Evolutionary conservation across 2,329 filamentous ascomycete species (phyloP).

Genomic region (Microdochium bolleyi): DNA sequence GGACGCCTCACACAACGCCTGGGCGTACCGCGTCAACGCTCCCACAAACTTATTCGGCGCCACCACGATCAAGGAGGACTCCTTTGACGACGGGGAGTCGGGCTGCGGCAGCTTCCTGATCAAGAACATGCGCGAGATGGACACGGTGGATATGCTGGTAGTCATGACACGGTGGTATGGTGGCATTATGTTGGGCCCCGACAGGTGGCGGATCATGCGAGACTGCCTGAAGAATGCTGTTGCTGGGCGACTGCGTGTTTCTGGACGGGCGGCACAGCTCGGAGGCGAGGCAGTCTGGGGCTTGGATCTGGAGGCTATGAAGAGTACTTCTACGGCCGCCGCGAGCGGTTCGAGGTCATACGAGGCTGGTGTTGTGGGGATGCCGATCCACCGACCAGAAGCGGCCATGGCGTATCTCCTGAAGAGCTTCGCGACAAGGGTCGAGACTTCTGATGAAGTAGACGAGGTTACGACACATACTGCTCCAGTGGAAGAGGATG

Average conservation of each 20-base stretch:
- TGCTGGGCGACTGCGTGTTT: slow-evolving; percentile 37
- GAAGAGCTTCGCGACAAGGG: slow-evolving; percentile 47
- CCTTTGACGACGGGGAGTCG: slow-evolving; percentile 54
- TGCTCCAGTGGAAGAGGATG: neutral
- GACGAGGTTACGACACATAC: slow-evolving; percentile 4
- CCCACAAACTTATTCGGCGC: slow-evolving; percentile 21
- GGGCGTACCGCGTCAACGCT: slow-evolving; percentile 37
- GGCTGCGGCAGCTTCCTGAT: slow-evolving; percentile 51
- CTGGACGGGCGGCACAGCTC: slow-evolving; percentile 26
- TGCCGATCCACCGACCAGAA: slow-evolving; percentile 70
- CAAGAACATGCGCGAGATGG: slow-evolving; percentile 41
- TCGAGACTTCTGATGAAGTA: slow-evolving; percentile 7
- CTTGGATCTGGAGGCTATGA: slow-evolving; percentile 45
- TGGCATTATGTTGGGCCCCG: slow-evolving; percentile 51
- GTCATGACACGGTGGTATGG: slow-evolving; percentile 57
- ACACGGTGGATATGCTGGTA: slow-evolving; percentile 43
- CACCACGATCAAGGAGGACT: slow-evolving; percentile 36
- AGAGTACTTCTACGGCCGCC: slow-evolving; percentile 23
- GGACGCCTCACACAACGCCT: slow-evolving; percentile 50
- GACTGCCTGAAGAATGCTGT: slow-evolving; percentile 47
- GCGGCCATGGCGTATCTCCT: slow-evolving; percentile 53
- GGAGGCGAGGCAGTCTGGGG: slow-evolving; percentile 53
- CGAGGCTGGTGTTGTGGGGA: slow-evolving; percentile 33
- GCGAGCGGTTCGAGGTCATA: slow-evolving; percentile 16
- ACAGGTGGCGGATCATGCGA: slow-evolving; percentile 56